Conservation (phyloP, 2,329 filamentous ascomycete genomes). For the Paecilomyces dactylethromorphus region DNA sequence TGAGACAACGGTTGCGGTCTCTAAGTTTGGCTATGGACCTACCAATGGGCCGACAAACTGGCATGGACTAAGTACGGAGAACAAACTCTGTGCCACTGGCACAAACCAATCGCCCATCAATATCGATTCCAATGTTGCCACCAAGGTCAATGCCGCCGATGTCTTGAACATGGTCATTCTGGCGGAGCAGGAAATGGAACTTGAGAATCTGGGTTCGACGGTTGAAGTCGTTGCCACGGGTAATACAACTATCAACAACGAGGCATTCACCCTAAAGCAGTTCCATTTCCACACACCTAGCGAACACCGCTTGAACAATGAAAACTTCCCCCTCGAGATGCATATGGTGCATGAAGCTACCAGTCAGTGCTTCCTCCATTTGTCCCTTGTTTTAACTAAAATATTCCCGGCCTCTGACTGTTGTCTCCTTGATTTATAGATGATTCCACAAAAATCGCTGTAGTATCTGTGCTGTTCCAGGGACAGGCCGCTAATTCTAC, state of each 20-base stretch:
- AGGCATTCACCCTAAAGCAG: slow-evolving; percentile 42
- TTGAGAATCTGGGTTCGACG: slow-evolving; percentile 43
- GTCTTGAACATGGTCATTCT: slow-evolving; percentile 18
- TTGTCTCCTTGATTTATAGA: slow-evolving; percentile 10
- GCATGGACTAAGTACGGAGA: slow-evolving; percentile 40
- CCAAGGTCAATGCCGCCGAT: too few relatives aligned
- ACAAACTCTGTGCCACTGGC: slow-evolving; percentile 44
- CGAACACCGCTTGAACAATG: slow-evolving; percentile 49
- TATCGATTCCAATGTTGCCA: too few relatives aligned
- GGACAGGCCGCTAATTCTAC: slow-evolving; percentile 30
- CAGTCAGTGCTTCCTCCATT: slow-evolving; percentile 17
- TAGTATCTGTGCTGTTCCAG: slow-evolving; percentile 38
- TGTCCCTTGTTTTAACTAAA: too few relatives aligned
- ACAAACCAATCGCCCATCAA: slow-evolving; percentile 53
- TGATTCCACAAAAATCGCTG: slow-evolving; percentile 28
- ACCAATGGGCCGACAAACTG: slow-evolving; percentile 47
- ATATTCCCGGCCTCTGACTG: not conserved
- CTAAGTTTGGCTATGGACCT: slow-evolving; percentile 38
- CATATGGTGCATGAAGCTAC: slow-evolving; percentile 54
- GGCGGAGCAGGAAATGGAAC: slow-evolving; percentile 17
- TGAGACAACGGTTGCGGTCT: slow-evolving; percentile 23
- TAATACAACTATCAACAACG: slow-evolving; percentile 35
- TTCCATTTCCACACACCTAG: slow-evolving; percentile 58
- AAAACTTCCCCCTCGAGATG: slow-evolving; percentile 47
- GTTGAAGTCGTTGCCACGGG: slow-evolving; percentile 48